phyloP scores from a whole-genome alignment of 495 filamentous ascomycete genomes.

The Penicillium maclennaniae region DNA sequence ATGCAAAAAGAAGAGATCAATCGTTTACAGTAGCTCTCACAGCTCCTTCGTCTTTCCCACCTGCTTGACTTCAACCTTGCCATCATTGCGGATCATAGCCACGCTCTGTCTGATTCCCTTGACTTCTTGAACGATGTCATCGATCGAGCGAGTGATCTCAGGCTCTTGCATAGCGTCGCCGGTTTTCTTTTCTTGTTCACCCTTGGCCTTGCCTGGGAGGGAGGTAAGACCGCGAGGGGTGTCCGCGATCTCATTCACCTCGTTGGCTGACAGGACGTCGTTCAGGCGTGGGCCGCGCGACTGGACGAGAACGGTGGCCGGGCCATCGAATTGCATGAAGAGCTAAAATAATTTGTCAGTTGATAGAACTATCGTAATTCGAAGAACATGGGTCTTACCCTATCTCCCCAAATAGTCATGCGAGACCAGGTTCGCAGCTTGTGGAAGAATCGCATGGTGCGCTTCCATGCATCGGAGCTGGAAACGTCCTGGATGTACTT shows the following conservation, averaged over 20 bases:
- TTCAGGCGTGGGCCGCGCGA: constrained; percentile 70
- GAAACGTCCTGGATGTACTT: constrained; percentile 69
- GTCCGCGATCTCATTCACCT: constrained; percentile 85
- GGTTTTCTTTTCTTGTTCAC: constrained; percentile 13
- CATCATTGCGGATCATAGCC: constrained; percentile 59
- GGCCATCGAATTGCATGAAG: constrained; percentile 85
- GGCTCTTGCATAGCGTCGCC: constrained; percentile 21
- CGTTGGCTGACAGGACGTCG: constrained; percentile 68
- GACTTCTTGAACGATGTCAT: constrained; percentile 32
- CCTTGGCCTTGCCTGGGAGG: constrained; percentile 33
- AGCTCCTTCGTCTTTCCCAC: constrained; percentile 29
- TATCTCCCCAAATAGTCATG: constrained; percentile 87
- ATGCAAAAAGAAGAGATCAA: constrained; percentile 6
- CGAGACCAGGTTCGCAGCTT: constrained; percentile 68
- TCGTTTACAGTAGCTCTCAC: constrained; percentile 1
- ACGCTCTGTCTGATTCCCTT: constrained; percentile 42
- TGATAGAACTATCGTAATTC: background rate
- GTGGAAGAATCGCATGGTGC: constrained; percentile 56
- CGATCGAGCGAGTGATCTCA: constrained; percentile 31
- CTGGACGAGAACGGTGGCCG: constrained; percentile 78
- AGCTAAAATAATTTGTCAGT: constrained; percentile 43
- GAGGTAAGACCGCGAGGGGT: constrained; percentile 53
- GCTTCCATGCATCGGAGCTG: constrained; percentile 65
- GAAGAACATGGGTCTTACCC: constrained; percentile 42
- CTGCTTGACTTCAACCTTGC: constrained; percentile 67